Base-by-base conservation (phyloP, 2,329 filamentous ascomycete genomes). In the Harringtonia lauricola region DNA sequence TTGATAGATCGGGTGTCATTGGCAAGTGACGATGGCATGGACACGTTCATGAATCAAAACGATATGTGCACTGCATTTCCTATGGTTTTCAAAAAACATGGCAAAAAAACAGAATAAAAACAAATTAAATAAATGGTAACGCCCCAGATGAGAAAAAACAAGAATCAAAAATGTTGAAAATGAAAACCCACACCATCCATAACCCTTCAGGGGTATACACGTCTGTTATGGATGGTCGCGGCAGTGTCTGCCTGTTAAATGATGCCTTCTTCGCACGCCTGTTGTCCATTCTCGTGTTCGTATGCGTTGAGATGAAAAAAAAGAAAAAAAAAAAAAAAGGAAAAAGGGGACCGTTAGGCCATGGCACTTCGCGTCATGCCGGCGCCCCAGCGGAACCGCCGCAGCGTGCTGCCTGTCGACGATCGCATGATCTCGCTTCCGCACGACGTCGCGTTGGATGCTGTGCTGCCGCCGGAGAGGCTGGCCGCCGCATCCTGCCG, bases 321-420 rank as follows among this genome's bases (percentile, higher is more conserved):
- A 24, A 30, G 6, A 39, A 10, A 38, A 29, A 33, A 24, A 19
- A 35, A 33, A n/a, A 35, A 9, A 41, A 15, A 28, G 30, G 14
- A 38, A 2, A 13, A 29, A 17, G 21, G 28, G 22, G 13, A 36
- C 2, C 8, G 19, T 19, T 15, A 70, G 42, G 73, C 71, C 33
- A 67, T 62, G 34, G 76, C 67, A 52, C 69, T 73, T 54, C 62
- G 66, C 8, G 67, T 67, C 42, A 76, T 65, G 10, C 62, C 65
- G 2, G 57, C 56, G 12, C 72, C 70, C 74, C 74, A 79, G 37
- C 68, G 64, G 49, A 79, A 67, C 46, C 70, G 64, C 48, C 67
- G 65, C 45, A 79, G 57, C 15, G 73, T 71, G 26, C 69, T 67
- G 15, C 67, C 63, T 4, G 71, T 67, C 8, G 68, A 55, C 17